phyloP scores from a whole-genome alignment of 192 early-diverging fungal genomes.

The Entomortierella chlamydospora region DNA sequence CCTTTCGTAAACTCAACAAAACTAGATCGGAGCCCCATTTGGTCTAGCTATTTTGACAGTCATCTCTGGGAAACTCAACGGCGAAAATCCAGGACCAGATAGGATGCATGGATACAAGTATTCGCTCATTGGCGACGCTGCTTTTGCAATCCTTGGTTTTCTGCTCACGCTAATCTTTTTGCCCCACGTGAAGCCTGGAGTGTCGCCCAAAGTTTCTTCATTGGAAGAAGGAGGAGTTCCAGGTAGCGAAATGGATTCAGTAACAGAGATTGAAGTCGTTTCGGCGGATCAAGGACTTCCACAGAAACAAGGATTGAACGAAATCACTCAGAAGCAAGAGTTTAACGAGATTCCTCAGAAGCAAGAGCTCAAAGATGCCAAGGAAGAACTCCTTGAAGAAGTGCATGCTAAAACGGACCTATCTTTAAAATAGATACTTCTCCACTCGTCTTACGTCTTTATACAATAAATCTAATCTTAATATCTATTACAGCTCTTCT shows the following conservation, averaged over 20 bases:
- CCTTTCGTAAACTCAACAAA: not conserved
- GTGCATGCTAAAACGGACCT: not conserved
- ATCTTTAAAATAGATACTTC: too few species aligned
- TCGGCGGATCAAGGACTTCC: not conserved
- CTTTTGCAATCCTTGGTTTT: constrained; percentile 23
- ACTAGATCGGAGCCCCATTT: constrained; percentile 50
- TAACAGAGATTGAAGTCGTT: not conserved
- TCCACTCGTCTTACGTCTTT: too few species aligned
- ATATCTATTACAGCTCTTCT: constrained; percentile 21
- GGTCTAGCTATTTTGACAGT: constrained; percentile 55
- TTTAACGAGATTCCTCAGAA: not conserved
- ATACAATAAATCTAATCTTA: too few species aligned
- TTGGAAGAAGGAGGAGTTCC: constrained; percentile 39
- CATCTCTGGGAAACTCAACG: constrained; percentile 52
- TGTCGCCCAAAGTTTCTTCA: not conserved
- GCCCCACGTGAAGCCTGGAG: constrained; percentile 29
- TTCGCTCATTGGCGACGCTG: constrained; percentile 23
- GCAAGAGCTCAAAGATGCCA: constrained; percentile 7
- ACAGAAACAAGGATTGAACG: not conserved
- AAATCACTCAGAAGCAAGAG: not conserved
- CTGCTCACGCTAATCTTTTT: constrained; percentile 33
- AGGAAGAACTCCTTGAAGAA: constrained; percentile 2
- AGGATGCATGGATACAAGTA: constrained; percentile 48
- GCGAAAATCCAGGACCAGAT: constrained; percentile 10
- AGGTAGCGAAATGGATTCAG: constrained; percentile 1